These are phyloP conservation scores for Bombardia bombarda DNA, from an alignment of 495 filamentous ascomycete genomes.

Conservation along the genomic window DNA sequence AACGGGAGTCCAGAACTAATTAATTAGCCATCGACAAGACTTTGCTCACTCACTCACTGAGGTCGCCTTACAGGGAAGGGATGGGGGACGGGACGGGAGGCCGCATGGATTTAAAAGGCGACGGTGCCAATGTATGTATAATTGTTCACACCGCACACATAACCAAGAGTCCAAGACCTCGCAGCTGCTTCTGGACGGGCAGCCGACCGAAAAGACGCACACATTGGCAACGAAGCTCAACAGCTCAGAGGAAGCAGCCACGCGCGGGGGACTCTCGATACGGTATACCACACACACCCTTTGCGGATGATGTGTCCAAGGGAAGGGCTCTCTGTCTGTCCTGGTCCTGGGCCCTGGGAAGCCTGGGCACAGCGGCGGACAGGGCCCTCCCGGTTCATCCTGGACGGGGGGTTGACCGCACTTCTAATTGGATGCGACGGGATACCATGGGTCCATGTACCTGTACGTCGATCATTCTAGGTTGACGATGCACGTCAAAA, in stretches of 20 bases:
- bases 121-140: no score
- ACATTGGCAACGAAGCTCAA: neutral
- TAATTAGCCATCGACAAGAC: no score
- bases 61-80: no score
- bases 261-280: neutral
- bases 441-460: neutral
- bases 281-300: neutral
- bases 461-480: neutral
- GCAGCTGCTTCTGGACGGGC: neutral
- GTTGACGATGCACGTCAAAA: neutral
- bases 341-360: neutral
- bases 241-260: constrained; percentile 1
- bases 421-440: neutral
- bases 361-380: neutral
- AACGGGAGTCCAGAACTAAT: no score
- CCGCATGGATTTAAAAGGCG: no score
- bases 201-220: neutral
- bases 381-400: no score
- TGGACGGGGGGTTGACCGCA: neutral
- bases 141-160: no score
- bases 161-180: no score
- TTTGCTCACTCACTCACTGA: no score
- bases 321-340: no score
- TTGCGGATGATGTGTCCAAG: neutral
- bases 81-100: no score